Percentiles rank a stretch among this genome's conserved stretches.
Conservation (phyloP, 352 stramenopile species). For the Globisporangium apiculatum region DNA sequence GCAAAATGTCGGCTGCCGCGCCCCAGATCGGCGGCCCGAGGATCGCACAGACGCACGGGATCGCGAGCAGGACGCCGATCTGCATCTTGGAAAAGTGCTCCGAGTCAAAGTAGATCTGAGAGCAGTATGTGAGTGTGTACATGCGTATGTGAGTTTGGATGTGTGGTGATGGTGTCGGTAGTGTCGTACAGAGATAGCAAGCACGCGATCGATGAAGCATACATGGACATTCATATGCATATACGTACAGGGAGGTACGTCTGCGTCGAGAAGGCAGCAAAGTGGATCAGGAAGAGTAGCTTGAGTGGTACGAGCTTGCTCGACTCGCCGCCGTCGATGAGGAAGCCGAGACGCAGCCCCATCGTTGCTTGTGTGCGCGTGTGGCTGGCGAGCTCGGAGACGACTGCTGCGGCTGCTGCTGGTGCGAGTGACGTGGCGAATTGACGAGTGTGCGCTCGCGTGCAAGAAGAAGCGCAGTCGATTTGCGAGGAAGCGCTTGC, state of each 20-base stretch:
- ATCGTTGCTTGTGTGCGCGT: constrained; percentile 1
- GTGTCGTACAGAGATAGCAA: not conserved
- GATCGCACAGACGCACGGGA: constrained; percentile 67
- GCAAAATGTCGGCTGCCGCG: constrained; percentile 45
- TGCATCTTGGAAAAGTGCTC: constrained; percentile 64
- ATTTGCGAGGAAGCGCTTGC: no score
- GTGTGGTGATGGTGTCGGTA: not conserved
- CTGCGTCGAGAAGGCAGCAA: constrained; percentile 59
- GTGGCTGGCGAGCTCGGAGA: no score
- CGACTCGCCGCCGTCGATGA: constrained; percentile 54
- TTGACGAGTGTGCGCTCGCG: no score
- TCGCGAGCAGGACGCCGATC: constrained; percentile 60
- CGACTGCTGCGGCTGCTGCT: no score
- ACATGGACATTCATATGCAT: no score
- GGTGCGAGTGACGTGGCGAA: no score
- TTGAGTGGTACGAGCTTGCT: constrained; percentile 62
- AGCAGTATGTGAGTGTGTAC: not conserved
- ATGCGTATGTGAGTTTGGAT: no score
- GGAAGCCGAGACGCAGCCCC: constrained; percentile 32
- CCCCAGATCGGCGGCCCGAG: constrained; percentile 63
- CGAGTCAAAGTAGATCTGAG: constrained; percentile 45
- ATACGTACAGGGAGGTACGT: constrained; percentile 47
- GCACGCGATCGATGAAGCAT: no score
- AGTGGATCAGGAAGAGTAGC: constrained; percentile 63
- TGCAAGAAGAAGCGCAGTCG: no score